Percentiles rank a stretch among this genome's conserved stretches.
phyloP scores from a whole-genome alignment of 2,329 filamentous ascomycete species.

The Fusarium luffae region DNA sequence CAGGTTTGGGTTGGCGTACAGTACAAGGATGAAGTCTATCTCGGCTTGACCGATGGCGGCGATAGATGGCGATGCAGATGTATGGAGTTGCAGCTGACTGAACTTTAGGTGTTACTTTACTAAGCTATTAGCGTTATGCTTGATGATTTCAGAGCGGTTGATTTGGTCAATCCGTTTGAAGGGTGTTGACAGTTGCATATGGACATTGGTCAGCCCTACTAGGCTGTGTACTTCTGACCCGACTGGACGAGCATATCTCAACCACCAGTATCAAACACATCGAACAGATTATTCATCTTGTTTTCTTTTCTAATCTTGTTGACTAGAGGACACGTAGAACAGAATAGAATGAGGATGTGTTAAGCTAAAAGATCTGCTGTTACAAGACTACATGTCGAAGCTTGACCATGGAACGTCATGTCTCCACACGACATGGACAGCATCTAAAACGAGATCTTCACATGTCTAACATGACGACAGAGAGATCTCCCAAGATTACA shows the following conservation, averaged over 20 bases:
- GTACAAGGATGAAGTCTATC: slow-evolving; percentile 2
- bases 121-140: slow-evolving; percentile 1
- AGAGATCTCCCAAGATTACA: not conserved
- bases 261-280: not conserved
- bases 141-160: not conserved
- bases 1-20: not conserved
- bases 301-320: not conserved
- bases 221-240: not conserved
- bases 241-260: not conserved
- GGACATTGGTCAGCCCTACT: slow-evolving; percentile 6
- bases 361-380: not conserved
- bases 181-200: not conserved
- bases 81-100: slow-evolving; percentile 1
- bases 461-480: not conserved
- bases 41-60: slow-evolving; percentile 16
- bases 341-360: not conserved
- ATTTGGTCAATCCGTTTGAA: not conserved
- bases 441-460: not conserved
- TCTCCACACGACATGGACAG: not conserved
- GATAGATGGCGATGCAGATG: not conserved
- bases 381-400: not conserved
- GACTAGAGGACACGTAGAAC: too few relatives aligned
- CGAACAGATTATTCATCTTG: not conserved
- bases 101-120: not conserved
- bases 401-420: not conserved